Conservation (phyloP, 768 basidiomycete species). For the Arthromyces matolae region DNA sequence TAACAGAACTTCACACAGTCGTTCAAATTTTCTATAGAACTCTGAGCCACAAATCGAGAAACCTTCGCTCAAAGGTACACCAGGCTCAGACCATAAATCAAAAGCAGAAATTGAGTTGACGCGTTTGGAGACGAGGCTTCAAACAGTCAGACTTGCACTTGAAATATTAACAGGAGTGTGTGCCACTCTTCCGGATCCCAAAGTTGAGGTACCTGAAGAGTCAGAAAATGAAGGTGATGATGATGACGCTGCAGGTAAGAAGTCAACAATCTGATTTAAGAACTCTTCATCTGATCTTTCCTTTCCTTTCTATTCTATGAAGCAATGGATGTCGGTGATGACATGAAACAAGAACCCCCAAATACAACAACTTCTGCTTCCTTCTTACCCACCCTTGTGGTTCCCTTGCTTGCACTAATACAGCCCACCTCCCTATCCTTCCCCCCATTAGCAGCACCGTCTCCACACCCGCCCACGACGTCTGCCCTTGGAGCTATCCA, state of each 20-base stretch:
- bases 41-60: constrained; percentile 52
- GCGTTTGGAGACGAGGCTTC: constrained; percentile 62
- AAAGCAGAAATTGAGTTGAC: constrained; percentile 68
- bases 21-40: constrained; percentile 29
- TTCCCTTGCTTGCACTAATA: constrained; percentile 64
- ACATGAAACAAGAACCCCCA: constrained; percentile 40
- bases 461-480: constrained; percentile 84
- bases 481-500: constrained; percentile 83
- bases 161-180: constrained; percentile 88
- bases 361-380: constrained; percentile 31
- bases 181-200: constrained; percentile 80
- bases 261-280: not conserved
- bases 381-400: constrained; percentile 59
- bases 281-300: not conserved
- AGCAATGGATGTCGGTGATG: constrained; percentile 26
- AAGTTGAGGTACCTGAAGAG: constrained; percentile 35
- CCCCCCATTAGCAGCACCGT: constrained; percentile 63
- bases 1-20: not conserved
- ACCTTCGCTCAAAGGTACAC: constrained; percentile 57
- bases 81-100: constrained; percentile 76
- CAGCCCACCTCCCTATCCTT: constrained; percentile 81
- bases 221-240: constrained; percentile 33
- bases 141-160: constrained; percentile 76
- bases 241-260: constrained; percentile 23
- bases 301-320: constrained; percentile 1